These are phyloP conservation scores for Linum usitatissimum DNA, from an alignment of 345 rosid species.

Conservation along the genomic window DNA sequence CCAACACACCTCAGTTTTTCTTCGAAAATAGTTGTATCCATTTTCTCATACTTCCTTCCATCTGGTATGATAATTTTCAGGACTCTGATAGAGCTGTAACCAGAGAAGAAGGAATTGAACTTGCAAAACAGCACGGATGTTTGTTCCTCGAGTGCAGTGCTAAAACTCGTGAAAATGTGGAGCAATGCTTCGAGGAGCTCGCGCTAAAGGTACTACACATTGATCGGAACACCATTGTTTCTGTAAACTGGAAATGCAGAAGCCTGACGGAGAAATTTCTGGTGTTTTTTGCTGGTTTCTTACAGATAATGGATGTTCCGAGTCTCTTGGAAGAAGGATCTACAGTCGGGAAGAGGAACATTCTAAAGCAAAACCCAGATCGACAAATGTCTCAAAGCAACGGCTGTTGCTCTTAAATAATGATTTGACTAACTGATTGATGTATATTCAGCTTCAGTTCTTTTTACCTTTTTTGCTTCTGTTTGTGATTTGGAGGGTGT, in stretches of 20 bases:
- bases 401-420: slow-evolving; percentile 43
- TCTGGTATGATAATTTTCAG: slow-evolving; percentile 28
- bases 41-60: not conserved
- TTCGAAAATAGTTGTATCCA: not conserved
- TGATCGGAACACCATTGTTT: not conserved
- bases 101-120: slow-evolving; percentile 68
- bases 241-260: not conserved
- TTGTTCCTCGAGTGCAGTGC: slow-evolving; percentile 88
- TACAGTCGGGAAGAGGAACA: slow-evolving; percentile 55
- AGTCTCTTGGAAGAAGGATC: slow-evolving; percentile 93
- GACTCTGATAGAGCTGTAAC: slow-evolving; percentile 81
- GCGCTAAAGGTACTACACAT: slow-evolving; percentile 57
- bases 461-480: slow-evolving; percentile 1
- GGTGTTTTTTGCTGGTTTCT: not conserved
- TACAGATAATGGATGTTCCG: slow-evolving; percentile 86
- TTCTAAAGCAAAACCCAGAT: slow-evolving; percentile 59
- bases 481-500: not conserved
- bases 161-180: slow-evolving; percentile 75
- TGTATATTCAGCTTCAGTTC: slow-evolving; percentile 16
- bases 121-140: slow-evolving; percentile 67
- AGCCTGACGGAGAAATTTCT: slow-evolving; percentile 4
- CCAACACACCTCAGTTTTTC: not conserved
- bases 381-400: slow-evolving; percentile 20
- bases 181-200: slow-evolving; percentile 81
- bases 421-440: not conserved